phyloP scores from a whole-genome alignment of 768 basidiomycete species.

The Termitomyces sp. region DNA sequence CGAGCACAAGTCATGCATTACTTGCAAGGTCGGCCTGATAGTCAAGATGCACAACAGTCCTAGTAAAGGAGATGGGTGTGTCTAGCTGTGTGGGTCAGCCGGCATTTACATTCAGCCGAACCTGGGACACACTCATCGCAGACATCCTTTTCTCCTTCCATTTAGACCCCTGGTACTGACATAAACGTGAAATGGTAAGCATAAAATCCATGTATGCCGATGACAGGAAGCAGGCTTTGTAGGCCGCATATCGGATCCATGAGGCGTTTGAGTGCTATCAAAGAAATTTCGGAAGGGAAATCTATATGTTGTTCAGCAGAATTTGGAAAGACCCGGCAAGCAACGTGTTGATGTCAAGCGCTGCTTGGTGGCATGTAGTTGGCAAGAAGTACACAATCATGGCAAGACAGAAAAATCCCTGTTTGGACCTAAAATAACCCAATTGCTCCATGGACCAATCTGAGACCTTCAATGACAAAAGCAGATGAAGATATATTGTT shows the following conservation, averaged over 20 bases:
- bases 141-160: background rate
- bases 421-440: background rate
- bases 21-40: too few species aligned
- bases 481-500: slow-evolving; percentile 8
- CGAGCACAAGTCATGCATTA: background rate
- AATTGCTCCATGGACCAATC: slow-evolving; percentile 4
- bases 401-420: background rate
- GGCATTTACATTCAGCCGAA: background rate
- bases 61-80: background rate
- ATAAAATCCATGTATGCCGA: background rate
- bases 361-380: slow-evolving; percentile 5
- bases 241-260: slow-evolving; percentile 3
- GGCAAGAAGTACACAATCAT: background rate
- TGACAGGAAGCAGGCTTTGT: background rate
- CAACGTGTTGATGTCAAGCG: background rate
- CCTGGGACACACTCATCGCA: background rate
- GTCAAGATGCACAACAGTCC: background rate
- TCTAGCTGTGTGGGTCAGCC: background rate
- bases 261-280: slow-evolving; percentile 7
- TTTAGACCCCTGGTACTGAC: background rate
- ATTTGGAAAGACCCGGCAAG: slow-evolving; percentile 1
- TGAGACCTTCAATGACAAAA: background rate
- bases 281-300: background rate
- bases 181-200: background rate
- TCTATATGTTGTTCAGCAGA: slow-evolving; percentile 7